Conservation (phyloP, 495 filamentous ascomycete genomes). For the Penicillium canariense region DNA sequence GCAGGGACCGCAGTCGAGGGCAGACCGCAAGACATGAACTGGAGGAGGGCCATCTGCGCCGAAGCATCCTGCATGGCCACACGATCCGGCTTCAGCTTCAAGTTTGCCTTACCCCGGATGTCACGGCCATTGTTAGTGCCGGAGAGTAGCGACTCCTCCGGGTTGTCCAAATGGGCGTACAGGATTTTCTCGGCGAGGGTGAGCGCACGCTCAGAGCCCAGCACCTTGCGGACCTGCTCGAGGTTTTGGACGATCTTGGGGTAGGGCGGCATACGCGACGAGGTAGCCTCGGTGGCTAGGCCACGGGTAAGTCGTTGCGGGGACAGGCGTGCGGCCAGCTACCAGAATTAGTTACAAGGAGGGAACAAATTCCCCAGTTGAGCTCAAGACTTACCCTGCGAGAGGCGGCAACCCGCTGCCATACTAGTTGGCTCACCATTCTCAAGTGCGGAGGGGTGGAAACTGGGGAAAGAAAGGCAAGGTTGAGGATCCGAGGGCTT, state of each 20-base stretch:
- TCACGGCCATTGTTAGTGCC: slow-evolving; percentile 61
- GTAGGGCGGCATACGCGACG: slow-evolving; percentile 33
- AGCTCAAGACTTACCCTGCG: slow-evolving; percentile 26
- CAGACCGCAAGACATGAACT: slow-evolving; percentile 97
- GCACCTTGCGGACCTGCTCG: slow-evolving; percentile 30
- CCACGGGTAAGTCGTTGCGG: slow-evolving; percentile 30
- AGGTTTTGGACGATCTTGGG: slow-evolving; percentile 34
- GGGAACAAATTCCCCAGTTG: background rate
- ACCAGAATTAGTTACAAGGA: slow-evolving; percentile 4
- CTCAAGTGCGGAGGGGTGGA: slow-evolving; percentile 20
- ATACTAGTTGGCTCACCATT: slow-evolving; percentile 39
- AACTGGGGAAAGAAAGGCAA: slow-evolving; percentile 21
- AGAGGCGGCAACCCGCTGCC: slow-evolving; percentile 32
- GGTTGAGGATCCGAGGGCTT: slow-evolving; percentile 18
- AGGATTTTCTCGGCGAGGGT: slow-evolving; percentile 97
- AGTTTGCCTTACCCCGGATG: slow-evolving; percentile 83
- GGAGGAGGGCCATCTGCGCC: slow-evolving; percentile 94
- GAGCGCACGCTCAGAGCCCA: slow-evolving; percentile 53
- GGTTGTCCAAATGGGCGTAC: slow-evolving; percentile 87
- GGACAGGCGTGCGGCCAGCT: slow-evolving; percentile 30
- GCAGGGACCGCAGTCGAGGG: slow-evolving; percentile 92
- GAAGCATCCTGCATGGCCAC: slow-evolving; percentile 99
- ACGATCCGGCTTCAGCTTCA: slow-evolving; percentile 96
- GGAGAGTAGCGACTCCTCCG: slow-evolving; percentile 55
- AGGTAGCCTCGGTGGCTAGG: slow-evolving; percentile 32